Evolutionary conservation across 768 basidiomycete genomes (phyloP).

Genomic region (Trametes elegans): DNA sequence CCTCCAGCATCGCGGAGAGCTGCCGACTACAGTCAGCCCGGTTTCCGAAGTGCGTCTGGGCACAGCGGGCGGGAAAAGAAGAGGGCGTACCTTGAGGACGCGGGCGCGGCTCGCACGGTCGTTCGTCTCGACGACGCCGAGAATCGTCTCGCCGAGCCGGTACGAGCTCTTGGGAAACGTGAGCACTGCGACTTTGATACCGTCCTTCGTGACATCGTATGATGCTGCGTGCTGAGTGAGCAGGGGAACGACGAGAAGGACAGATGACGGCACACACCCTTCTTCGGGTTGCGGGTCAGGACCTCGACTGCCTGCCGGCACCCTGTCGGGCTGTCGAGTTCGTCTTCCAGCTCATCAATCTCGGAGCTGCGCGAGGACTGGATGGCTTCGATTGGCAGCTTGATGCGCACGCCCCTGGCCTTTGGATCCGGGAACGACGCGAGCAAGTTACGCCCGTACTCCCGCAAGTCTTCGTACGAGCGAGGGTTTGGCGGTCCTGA

Average conservation of each 20-base stretch:
- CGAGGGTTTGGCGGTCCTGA: constrained; percentile 14
- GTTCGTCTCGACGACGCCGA: constrained; percentile 88
- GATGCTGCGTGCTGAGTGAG: constrained; percentile 52
- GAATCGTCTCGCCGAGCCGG: constrained; percentile 87
- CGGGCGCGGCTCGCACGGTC: constrained; percentile 60
- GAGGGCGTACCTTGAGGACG: constrained; percentile 72
- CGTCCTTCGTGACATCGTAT: constrained; percentile 95
- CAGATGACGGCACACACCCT: constrained; percentile 49
- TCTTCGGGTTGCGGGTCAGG: constrained; percentile 84
- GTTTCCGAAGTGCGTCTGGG: neutral
- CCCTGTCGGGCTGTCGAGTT: constrained; percentile 41
- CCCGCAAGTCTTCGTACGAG: constrained; percentile 46
- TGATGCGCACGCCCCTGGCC: constrained; percentile 17
- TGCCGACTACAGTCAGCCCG: constrained; percentile 28
- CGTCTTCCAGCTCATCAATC: constrained; percentile 37
- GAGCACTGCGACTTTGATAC: constrained; percentile 82
- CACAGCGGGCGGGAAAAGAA: neutral
- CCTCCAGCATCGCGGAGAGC: constrained; percentile 88
- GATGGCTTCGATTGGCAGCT: constrained; percentile 20
- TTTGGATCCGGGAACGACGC: constrained; percentile 37
- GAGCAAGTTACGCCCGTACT: constrained; percentile 54
- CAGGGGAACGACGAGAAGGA: neutral
- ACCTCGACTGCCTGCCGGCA: constrained; percentile 90
- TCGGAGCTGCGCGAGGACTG: constrained; percentile 19
- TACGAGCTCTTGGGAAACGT: constrained; percentile 92